These are phyloP conservation scores for Coemansia sp. DNA, from an alignment of 371 early-diverging fungal genomes.

Conservation along the genomic window DNA sequence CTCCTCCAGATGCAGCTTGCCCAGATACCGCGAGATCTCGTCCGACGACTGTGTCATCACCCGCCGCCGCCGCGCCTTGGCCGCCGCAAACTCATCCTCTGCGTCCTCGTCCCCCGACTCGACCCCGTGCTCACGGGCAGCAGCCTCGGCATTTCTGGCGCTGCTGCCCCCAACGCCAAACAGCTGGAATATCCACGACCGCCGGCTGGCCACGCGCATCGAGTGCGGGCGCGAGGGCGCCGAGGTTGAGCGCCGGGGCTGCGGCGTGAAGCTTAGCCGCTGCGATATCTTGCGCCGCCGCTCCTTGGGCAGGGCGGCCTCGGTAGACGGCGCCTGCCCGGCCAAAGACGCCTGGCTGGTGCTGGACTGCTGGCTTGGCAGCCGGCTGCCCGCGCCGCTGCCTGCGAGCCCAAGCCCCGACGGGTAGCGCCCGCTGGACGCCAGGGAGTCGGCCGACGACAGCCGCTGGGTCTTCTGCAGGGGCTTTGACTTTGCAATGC, in stretches of 20 bases:
- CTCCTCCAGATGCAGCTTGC: slow-evolving; percentile 25
- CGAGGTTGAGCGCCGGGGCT: slow-evolving; percentile 43
- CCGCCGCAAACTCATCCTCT: slow-evolving; percentile 1
- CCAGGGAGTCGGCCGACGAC: slow-evolving; percentile 14
- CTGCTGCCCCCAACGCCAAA: slow-evolving; percentile 22
- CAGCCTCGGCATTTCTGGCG: background rate
- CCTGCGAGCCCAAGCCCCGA: slow-evolving; percentile 13
- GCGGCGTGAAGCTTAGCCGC: slow-evolving; percentile 26
- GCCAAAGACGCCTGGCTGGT: background rate
- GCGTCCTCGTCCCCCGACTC: background rate
- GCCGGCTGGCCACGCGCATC: slow-evolving; percentile 26
- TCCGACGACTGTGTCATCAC: slow-evolving; percentile 45
- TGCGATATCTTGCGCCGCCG: slow-evolving; percentile 6
- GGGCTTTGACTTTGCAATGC: background rate
- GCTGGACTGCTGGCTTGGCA: background rate
- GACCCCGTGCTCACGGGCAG: background rate
- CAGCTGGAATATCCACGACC: slow-evolving; percentile 38
- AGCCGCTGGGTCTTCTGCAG: slow-evolving; percentile 6
- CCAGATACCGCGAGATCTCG: slow-evolving; percentile 28
- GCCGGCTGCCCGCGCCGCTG: background rate
- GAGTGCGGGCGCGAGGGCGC: slow-evolving; percentile 46
- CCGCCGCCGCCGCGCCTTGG: slow-evolving; percentile 17
- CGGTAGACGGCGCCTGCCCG: background rate
- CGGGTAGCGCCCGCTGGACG: slow-evolving; percentile 31
- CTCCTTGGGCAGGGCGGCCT: background rate